A percentile compares a stretch with the other conserved stretches of the same genome.
Evolutionary conservation across 2,329 filamentous ascomycete species (phyloP).

Genomic region (Colletotrichum liriopes): DNA sequence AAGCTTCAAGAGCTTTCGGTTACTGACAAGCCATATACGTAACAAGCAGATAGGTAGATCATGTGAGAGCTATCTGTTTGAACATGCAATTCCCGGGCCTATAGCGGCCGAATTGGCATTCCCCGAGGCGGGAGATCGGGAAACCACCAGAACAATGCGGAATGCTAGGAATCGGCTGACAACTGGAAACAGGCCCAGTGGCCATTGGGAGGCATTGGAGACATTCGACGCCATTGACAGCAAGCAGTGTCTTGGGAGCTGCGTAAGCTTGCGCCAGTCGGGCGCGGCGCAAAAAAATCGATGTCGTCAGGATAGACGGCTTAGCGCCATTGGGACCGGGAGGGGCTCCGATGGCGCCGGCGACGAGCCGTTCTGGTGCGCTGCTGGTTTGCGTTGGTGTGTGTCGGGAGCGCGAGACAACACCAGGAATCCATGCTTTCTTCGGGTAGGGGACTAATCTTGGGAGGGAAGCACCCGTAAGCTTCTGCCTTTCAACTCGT

Average conservation of each 20-base stretch:
- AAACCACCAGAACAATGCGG: neutral
- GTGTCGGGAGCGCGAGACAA: neutral
- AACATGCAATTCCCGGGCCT: constrained; percentile 13
- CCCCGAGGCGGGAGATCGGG: neutral
- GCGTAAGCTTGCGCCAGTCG: constrained; percentile 34
- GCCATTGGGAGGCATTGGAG: neutral
- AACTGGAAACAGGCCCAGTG: neutral
- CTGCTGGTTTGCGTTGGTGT: neutral
- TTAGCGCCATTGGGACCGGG: constrained; percentile 36
- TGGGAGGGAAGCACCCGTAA: neutral
- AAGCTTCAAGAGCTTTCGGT: neutral
- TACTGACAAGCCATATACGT: neutral
- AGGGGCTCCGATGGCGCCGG: constrained; percentile 33
- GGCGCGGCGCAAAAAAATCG: constrained; percentile 32
- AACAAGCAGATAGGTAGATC: neutral
- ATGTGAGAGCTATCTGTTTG: neutral
- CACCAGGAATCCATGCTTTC: neutral
- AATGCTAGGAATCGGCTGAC: constrained; percentile 11
- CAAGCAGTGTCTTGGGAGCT: constrained; percentile 39
- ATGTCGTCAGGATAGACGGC: constrained; percentile 43
- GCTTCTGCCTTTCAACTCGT: neutral
- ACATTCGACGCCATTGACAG: constrained; percentile 23
- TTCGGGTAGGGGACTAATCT: neutral
- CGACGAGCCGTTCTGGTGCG: constrained; percentile 12
- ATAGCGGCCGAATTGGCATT: constrained; percentile 26